Evolutionary conservation across 352 stramenopile genomes (phyloP), one percentile per base, ranked within the genome.

Genomic region (Thraustochytrium sp.): DNA sequence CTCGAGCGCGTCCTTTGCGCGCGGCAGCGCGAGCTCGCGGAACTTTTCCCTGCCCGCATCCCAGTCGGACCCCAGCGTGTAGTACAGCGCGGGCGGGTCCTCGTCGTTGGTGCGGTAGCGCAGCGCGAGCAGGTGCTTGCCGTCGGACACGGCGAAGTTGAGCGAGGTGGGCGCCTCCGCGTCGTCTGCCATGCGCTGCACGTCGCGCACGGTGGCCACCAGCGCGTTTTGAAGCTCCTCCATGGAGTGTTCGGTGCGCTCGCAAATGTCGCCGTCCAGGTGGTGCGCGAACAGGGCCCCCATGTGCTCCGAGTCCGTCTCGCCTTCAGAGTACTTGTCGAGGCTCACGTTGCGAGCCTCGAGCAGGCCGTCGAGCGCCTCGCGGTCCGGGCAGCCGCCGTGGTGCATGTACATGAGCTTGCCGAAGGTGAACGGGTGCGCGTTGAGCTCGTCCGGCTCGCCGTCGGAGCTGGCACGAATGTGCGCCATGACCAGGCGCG

Each of bases 141-240:
- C 68, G 38, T 80, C 68, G 26, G 68, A 63, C 13, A 80, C 31
- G 42, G 68, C 68, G 13, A 80, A 72, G 51, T 80, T 80, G 37
- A 80, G 53, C 26, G 68, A 80, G 51, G 21, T 63, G 11, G 31
- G 68, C 1, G 53, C 31, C 21, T 63, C 68, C 13, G n/a, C 31
- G 11, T 16, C 34, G 44, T 80, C 31, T 8, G 36, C 34, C 18
- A 63, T 8, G 18, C 63, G 18, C 23, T 80, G 44, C 11, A 80
- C 23, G 23, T 40, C 23, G 18, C 23, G 34, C 23, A 80, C 37
- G 38, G 48, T 53, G 16, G 26, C 31, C 23, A 34, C 1, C 26
- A 80, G 9, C 18, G 68, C 68, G 5, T 64, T 2, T 11, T 4
- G 37, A 11, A 80, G 68, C 49, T 80, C 68, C 0, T 9, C 37